These are phyloP conservation scores for Fusarium robinianum DNA, from an alignment of 2,329 filamentous ascomycete genomes.

Conservation along the genomic window DNA sequence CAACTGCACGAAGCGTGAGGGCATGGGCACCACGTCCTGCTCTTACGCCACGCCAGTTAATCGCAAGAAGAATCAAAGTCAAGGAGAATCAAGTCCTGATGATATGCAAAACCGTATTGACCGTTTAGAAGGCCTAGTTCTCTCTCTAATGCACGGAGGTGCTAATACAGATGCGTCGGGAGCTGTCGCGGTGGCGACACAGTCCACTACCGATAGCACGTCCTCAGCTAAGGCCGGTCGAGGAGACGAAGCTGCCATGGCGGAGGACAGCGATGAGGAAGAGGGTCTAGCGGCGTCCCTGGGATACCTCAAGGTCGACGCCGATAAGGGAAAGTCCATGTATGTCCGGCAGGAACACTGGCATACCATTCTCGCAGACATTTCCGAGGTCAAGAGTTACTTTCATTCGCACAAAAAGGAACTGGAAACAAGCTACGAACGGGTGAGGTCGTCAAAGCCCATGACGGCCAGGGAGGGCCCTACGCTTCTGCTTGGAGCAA, in stretches of 20 bases:
- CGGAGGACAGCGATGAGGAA: slow-evolving; percentile 66
- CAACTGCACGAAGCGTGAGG: slow-evolving; percentile 91
- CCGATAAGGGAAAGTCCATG: slow-evolving; percentile 75
- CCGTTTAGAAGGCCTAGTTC: slow-evolving; percentile 85
- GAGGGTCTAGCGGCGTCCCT: slow-evolving; percentile 71
- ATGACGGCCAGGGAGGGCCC: slow-evolving; percentile 65
- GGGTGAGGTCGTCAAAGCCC: slow-evolving; percentile 71
- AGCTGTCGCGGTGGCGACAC: slow-evolving; percentile 43
- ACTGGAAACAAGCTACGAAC: slow-evolving; percentile 78
- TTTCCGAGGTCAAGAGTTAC: slow-evolving; percentile 92
- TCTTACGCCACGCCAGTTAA: slow-evolving; percentile 75
- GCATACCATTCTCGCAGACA: slow-evolving; percentile 78
- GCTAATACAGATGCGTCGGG: slow-evolving; percentile 52
- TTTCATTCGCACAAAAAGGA: slow-evolving; percentile 87
- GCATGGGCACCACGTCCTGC: slow-evolving; percentile 78
- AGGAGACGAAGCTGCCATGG: slow-evolving; percentile 59
- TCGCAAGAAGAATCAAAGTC: slow-evolving; percentile 75
- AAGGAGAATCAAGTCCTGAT: slow-evolving; percentile 69
- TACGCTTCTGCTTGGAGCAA: slow-evolving; percentile 77
- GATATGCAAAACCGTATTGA: slow-evolving; percentile 99
- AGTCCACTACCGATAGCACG: slow-evolving; percentile 49
- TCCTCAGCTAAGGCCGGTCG: slow-evolving; percentile 56
- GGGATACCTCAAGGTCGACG: slow-evolving; percentile 80
- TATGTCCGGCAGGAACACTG: slow-evolving; percentile 85
- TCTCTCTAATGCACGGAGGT: slow-evolving; percentile 92